Evolutionary conservation across 1,284 basidiomycete species (phyloP), one percentile per base, ranked within the genome.

Genomic region (Ustilago shanxiensis): DNA sequence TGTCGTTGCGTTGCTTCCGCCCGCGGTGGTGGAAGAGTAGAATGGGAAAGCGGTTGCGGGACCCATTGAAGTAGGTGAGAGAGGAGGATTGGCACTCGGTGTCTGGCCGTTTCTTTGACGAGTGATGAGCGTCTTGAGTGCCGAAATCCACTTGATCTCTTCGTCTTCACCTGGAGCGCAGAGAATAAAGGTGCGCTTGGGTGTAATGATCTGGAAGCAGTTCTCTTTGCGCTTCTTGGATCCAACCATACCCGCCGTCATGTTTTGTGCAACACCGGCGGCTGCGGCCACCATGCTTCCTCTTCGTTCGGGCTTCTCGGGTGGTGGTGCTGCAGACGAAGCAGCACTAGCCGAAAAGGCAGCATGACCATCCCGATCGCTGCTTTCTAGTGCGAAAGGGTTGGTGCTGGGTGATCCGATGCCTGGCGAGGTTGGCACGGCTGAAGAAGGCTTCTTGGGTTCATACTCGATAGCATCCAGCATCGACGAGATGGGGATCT

Each of bases 81-180:
- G 45, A 44, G 73, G 65, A 3, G 65, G 59, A 29, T 52, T 60
- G 1, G 22, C 44, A 24, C 64, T 61, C 3, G 73, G 73, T 9
- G 69, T 72, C 35, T 65, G 69, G 0, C 55, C 74, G 33, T 66
- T 78, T 22, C 80, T 65, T 60, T 77, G 79, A 18, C 80, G 57
- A 16, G 72, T 92, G 77, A 98, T 91, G 80, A 98, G 89, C 75
- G 95, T 95, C 60, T 94, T 91, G 52, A 99, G 90, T 10, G 95
- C 95, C 51, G 94, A 94, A 47, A 99, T 88, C 97, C 97, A 99
- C 86, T 93, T 93, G 87, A 99, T 97, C 88, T 99, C 97, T 81
- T 99, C 96, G 81, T 98, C 97, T 87, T 99, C 97, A 64, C 90
- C 92, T 3, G 97, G 96, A 11, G 96, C 97, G 82, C 95, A 98